These are phyloP conservation scores for Sporothrix brasiliensis DNA, from an alignment of 2,329 filamentous ascomycete species.

Conservation along the genomic window DNA sequence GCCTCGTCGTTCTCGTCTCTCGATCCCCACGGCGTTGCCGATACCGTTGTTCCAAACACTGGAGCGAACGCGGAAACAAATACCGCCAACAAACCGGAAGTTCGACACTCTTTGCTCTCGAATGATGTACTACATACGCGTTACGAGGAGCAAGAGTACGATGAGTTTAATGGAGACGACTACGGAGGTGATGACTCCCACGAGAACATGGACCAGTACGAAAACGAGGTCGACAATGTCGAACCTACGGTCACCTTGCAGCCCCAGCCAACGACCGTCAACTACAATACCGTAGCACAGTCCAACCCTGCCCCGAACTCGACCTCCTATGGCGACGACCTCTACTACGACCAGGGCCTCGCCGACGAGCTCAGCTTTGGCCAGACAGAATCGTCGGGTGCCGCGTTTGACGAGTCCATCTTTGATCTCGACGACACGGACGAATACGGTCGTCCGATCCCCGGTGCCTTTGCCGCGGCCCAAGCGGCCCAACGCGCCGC, in stretches of 20 bases:
- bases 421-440: conserved; percentile 71
- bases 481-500: conserved; percentile 51
- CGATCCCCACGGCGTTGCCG: background rate
- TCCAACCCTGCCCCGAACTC: background rate
- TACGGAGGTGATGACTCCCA: conserved; percentile 15
- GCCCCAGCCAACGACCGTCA: background rate
- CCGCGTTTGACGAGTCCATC: conserved; percentile 70
- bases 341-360: conserved; percentile 65
- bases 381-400: conserved; percentile 55
- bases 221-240: background rate
- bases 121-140: background rate
- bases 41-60: background rate
- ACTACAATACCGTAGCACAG: too few species aligned
- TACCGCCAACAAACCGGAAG: conserved; percentile 44
- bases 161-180: conserved; percentile 17
- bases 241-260: conserved; percentile 36
- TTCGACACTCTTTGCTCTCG: conserved; percentile 43
- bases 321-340: conserved; percentile 56
- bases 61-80: background rate
- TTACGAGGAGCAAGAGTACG: background rate
- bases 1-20: conserved; percentile 32
- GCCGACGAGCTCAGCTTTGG: conserved; percentile 51
- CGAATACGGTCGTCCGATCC: conserved; percentile 62
- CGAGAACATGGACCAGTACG: background rate
- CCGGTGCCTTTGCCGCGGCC: conserved; percentile 59